Percentiles rank a stretch among this genome's conserved stretches.
Evolutionary conservation across 1,139 yeast genomes (phyloP).

Genomic region (Candida smagusa): DNA sequence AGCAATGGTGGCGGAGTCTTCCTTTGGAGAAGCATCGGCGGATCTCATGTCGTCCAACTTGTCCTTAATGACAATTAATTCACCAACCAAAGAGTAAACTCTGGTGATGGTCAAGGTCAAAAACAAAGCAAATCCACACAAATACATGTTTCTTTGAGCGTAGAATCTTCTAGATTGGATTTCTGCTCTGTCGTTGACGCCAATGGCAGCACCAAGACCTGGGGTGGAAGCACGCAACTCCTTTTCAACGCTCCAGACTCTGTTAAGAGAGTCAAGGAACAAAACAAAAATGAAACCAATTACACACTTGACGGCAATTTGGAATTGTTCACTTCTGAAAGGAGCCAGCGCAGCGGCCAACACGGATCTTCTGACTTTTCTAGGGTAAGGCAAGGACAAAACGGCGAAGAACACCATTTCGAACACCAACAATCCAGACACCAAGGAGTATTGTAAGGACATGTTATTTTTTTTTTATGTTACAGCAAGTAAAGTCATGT

Average conservation of each 20-base stretch:
- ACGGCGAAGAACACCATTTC: conserved; percentile 83
- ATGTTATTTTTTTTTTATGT: conserved; percentile 24
- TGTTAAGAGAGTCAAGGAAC: conserved; percentile 84
- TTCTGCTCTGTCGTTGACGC: conserved; percentile 63
- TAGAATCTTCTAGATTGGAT: conserved; percentile 88
- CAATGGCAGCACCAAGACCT: conserved; percentile 12
- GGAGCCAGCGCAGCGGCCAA: conserved; percentile 65
- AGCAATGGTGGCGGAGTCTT: conserved; percentile 39
- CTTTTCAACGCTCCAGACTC: conserved; percentile 67
- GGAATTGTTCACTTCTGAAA: conserved; percentile 67
- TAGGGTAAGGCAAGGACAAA: conserved; percentile 84
- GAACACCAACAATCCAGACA: conserved; percentile 67
- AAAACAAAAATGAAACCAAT: conserved; percentile 80
- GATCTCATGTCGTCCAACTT: conserved; percentile 59
- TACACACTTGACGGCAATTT: conserved; percentile 76
- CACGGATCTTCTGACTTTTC: conserved; percentile 65
- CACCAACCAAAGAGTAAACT: conserved; percentile 81
- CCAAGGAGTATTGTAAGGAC: conserved; percentile 74
- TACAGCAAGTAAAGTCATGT: no score
- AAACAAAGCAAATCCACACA: conserved; percentile 93
- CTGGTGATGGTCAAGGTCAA: conserved; percentile 81
- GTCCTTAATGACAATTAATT: conserved; percentile 59
- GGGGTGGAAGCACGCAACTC: conserved; percentile 46
- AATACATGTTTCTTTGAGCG: conserved; percentile 94
- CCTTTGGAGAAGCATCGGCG: conserved; percentile 38